Base-by-base conservation (phyloP, 2,329 filamentous ascomycete species). In the Aspergillus terreus region DNA sequence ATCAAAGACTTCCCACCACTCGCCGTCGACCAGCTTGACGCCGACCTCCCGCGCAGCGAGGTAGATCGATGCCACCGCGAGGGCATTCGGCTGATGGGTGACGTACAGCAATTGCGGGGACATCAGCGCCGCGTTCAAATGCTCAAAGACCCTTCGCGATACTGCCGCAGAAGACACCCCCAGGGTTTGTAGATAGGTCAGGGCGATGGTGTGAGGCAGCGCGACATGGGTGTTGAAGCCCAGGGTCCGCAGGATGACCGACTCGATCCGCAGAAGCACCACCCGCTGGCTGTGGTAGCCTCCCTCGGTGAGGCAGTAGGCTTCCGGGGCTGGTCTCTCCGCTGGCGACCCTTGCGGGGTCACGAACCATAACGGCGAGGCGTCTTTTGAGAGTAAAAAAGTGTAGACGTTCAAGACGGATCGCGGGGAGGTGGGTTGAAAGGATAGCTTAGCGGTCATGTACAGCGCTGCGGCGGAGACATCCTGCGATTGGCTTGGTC, bases 1-100 rank as follows among this genome's bases (percentile, higher is more conserved):
- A 70, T 99, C 94, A 69, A 97, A 97, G 0, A 97, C 90, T 71
- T 96, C 92, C 94, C 94, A 99, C 94, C 94, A 99, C 57, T 90
- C 86, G 44, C 82, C 83, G 57, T 88, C 87, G 0, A 92, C 90
- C 72, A 96, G 79, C 68, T 89, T 91, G 11, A 88, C 82, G 0
- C 81, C 85, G 1, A 82, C 69, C 59, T 97, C 91, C 42, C 86
- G 81, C 1, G 90, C 88, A 0, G 92, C 89, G n/a, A 90, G 82
- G 67, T 97, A 99, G 30, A 96, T 87, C 1, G 92, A 90, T 1
- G 92, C 89, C 2, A 90, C 90, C 4, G 94, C 92, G 9, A 99
- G 77, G 21, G 86, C 83, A 55, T 87, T 82, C 1, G 94, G 92
- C 68, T 97, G 94, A 66, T 96, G 92, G 2, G 94, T 97, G 25